These are phyloP conservation scores for Emergomyces orientalis DNA, from an alignment of 2,329 filamentous ascomycete species.

Conservation along the genomic window DNA sequence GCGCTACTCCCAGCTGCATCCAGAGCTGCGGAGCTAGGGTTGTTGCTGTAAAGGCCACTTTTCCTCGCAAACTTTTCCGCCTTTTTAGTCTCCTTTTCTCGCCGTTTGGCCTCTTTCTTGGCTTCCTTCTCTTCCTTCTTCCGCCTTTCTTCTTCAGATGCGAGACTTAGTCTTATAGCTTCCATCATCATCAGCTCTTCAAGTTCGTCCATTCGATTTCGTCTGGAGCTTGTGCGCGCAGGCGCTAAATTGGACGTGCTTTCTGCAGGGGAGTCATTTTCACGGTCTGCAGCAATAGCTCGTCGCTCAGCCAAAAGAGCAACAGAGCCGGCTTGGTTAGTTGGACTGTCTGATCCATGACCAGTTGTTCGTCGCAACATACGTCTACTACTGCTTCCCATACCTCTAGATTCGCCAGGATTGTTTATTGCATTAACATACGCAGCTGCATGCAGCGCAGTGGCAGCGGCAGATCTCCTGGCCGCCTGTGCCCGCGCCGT, in stretches of 20 bases:
- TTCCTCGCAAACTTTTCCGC: slow-evolving; percentile 60
- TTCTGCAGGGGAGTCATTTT: slow-evolving; percentile 31
- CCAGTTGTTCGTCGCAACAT: slow-evolving; percentile 37
- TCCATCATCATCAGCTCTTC: slow-evolving; percentile 99
- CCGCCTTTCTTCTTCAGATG: slow-evolving; percentile 85
- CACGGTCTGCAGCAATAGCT: slow-evolving; percentile 21
- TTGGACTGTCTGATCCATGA: slow-evolving; percentile 26
- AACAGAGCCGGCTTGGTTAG: slow-evolving; percentile 37
- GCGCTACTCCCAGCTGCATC: slow-evolving; percentile 32
- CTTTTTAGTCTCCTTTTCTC: slow-evolving; percentile 76
- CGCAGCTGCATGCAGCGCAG: slow-evolving; percentile 86
- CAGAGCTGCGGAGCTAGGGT: slow-evolving; percentile 57
- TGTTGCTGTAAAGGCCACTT: slow-evolving; percentile 41
- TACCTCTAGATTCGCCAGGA: slow-evolving; percentile 42
- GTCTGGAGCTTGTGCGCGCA: slow-evolving; percentile 45
- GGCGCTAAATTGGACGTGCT: slow-evolving; percentile 28
- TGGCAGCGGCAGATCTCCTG: slow-evolving; percentile 80
- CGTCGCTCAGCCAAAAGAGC: slow-evolving; percentile 41
- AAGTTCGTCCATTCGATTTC: slow-evolving; percentile 68
- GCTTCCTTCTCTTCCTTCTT: slow-evolving; percentile 73
- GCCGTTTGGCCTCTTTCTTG: slow-evolving; percentile 73
- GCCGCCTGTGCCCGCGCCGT: slow-evolving; percentile 77
- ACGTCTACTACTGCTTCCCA: slow-evolving; percentile 52
- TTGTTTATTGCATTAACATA: slow-evolving; percentile 62
- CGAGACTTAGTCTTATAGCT: slow-evolving; percentile 82